phyloP scores from a whole-genome alignment of 2,329 filamentous ascomycete genomes.

The Nothophaeocryptopus gaeumannii region DNA sequence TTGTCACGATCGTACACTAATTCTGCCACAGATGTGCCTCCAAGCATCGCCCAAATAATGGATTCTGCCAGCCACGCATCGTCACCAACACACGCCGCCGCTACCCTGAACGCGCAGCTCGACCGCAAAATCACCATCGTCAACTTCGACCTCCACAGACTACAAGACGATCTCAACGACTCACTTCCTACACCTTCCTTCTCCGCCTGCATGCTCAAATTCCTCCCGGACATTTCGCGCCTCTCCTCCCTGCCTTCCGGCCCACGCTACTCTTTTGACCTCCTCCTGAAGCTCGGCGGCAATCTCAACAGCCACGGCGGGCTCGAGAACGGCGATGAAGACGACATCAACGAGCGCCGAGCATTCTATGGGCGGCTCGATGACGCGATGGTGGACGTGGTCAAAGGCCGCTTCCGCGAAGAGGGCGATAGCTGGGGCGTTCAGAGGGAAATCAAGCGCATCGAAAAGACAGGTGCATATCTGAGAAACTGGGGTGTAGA shows the following conservation, averaged over 20 bases:
- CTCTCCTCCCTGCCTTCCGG: slow-evolving; percentile 49
- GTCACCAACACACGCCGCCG: slow-evolving; percentile 45
- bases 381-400: slow-evolving; percentile 52
- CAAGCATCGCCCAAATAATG: slow-evolving; percentile 53
- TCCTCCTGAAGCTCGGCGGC: slow-evolving; percentile 55
- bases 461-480: slow-evolving; percentile 55
- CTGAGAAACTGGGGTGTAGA: slow-evolving; percentile 53
- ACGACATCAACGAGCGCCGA: slow-evolving; percentile 48
- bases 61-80: slow-evolving; percentile 43
- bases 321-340: slow-evolving; percentile 48
- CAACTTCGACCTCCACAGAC: slow-evolving; percentile 56
- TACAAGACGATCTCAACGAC: slow-evolving; percentile 56
- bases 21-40: slow-evolving; percentile 47
- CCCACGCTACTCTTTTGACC: slow-evolving; percentile 52
- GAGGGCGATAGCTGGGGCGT: slow-evolving; percentile 54
- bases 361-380: slow-evolving; percentile 52
- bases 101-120: slow-evolving; percentile 54
- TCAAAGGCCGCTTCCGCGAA: slow-evolving; percentile 48
- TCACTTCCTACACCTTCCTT: slow-evolving; percentile 53
- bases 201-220: slow-evolving; percentile 54
- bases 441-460: slow-evolving; percentile 52
- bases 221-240: slow-evolving; percentile 53
- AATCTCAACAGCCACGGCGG: slow-evolving; percentile 56
- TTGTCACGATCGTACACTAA: too few relatives aligned
- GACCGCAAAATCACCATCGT: slow-evolving; percentile 59